A percentile compares a stretch with the other conserved stretches of the same genome.
Conservation (phyloP, 1,284 basidiomycete genomes). For the Retiboletus flavoniger region DNA sequence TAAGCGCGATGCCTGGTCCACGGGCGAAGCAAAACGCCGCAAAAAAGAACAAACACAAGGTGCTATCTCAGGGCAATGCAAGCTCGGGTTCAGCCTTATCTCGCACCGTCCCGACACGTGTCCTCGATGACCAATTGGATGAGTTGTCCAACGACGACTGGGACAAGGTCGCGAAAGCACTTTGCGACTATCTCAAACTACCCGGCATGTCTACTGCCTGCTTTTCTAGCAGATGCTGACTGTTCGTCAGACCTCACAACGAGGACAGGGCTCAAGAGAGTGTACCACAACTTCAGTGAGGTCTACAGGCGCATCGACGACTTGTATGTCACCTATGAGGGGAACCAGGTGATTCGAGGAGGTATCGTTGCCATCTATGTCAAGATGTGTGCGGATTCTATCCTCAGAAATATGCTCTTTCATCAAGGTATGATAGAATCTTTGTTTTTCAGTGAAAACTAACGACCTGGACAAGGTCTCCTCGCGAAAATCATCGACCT, state of each 20-base stretch:
- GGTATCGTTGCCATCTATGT: conserved; percentile 59
- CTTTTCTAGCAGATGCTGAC: neutral
- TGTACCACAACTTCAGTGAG: conserved; percentile 51
- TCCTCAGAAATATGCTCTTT: conserved; percentile 55
- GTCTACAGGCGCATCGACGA: conserved; percentile 49
- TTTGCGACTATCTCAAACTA: conserved; percentile 50
- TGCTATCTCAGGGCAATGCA: neutral
- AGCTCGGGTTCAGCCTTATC: neutral
- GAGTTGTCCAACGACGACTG: conserved; percentile 40
- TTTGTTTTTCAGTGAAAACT: neutral
- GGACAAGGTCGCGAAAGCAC: conserved; percentile 42
- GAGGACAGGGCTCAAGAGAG: conserved; percentile 56
- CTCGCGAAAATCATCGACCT: conserved; percentile 53
- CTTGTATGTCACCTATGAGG: conserved; percentile 37
- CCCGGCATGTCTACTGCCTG: conserved; percentile 41
- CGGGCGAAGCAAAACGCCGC: conserved; percentile 22
- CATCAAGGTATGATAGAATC: conserved; percentile 41
- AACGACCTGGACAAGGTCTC: conserved; percentile 39
- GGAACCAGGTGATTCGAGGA: conserved; percentile 44
- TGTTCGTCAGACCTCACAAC: conserved; percentile 46
- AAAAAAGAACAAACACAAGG: conserved; percentile 23
- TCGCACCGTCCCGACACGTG: neutral
- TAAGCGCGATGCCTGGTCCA: conserved; percentile 33
- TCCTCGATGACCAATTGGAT: conserved; percentile 3
- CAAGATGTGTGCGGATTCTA: conserved; percentile 57